Evolutionary conservation across 371 early-diverging fungal genomes (phyloP), one percentile per base, ranked within the genome.

Genomic region (Mucor saturninus): DNA sequence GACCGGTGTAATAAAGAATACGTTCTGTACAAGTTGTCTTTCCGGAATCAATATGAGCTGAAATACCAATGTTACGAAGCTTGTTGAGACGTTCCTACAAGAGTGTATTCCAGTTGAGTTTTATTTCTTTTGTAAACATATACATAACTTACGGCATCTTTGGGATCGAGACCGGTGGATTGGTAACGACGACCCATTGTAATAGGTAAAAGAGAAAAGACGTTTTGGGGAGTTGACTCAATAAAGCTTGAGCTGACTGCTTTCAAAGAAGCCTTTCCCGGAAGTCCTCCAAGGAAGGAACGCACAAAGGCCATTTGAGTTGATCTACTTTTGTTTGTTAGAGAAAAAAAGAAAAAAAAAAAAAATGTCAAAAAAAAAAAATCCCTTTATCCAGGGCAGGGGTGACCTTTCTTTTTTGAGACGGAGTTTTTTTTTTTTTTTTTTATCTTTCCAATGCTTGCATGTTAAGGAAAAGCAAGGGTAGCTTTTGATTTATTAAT

Each of bases 1-100:
- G 89, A 28, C 98, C 98, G 29, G 98, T 96, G 75, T 95, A 96
- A 80, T 85, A 97, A 50, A 98, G 83, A 61, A 98, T 92, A 74
- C 99, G 94, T 80, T 98, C 99, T 13, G 98, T 97, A 73, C 95
- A 84, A 0, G 99, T 98, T 28, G 99, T 98, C 74, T 98, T 98
- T 65, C 99, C 99, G 39, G 95, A 93, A 72, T 98, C 99, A 69
- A 98, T 98, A 81, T 98, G 99, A 38, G 99, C 99, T n/a, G 93
- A 93, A 70, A 98, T 98, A 72, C 99, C 99, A 75, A 98, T 96
- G 77, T 98, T 98, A 57, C 97, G 90, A 68, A 93, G 81, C 40
- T 74, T 83, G 21, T 76, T 62, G 26, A 93, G 73, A 49, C 91
- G 88, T 46, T 60, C 70, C 80, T 84, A 51, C 1, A 37, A 32